Base-by-base conservation (phyloP, 495 filamentous ascomycete genomes). In the Aspergillus nidulans region DNA sequence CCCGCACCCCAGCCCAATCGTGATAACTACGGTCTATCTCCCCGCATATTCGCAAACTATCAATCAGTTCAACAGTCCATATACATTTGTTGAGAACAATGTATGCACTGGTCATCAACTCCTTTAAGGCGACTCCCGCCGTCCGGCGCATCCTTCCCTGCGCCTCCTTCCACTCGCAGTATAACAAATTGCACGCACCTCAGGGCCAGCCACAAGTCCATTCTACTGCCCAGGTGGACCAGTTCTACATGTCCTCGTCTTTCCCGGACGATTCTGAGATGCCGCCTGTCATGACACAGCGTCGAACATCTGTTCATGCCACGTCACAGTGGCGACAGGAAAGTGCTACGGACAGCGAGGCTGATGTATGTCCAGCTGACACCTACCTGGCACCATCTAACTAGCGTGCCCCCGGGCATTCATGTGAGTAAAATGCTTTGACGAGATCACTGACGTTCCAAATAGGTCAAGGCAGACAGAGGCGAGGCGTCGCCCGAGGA, bases 381-480 rank as follows among this genome's bases (percentile, higher is more conserved):
- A 7, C 23, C 23, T 20, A 4, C 10, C 1, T 45, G 3, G 26
- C 26, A 9, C 9, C 26, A 28, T n/a, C n/a, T n/a, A n/a, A n/a
- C n/a, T n/a, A n/a, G n/a, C n/a, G n/a, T n/a, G n/a, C n/a, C n/a
- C n/a, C n/a, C n/a, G n/a, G n/a, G n/a, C n/a, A n/a, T n/a, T n/a
- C n/a, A n/a, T n/a, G n/a, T n/a, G n/a, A n/a, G n/a, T 28, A 24
- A 25, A 16, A 10, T 55, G 28, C 18, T 21, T 49, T 8, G 8
- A 23, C 4, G 15, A 24, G 15, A 9, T 15, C 9, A 6, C 25
- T 21, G 15, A 4, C 8, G 7, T 41, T 43, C 12, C 28, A 2
- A 8, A 36, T 45, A 65, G 62, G 57, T 65, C 9, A 61, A 62
- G 38, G 62, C 62, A 44, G 62, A 65, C 21, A 50, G 62, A 6